A percentile compares a stretch with the other conserved stretches of the same genome.
phyloP scores from a whole-genome alignment of 176 grass and related monocot species.

The sorghum (Sorghum bicolor) region DNA sequence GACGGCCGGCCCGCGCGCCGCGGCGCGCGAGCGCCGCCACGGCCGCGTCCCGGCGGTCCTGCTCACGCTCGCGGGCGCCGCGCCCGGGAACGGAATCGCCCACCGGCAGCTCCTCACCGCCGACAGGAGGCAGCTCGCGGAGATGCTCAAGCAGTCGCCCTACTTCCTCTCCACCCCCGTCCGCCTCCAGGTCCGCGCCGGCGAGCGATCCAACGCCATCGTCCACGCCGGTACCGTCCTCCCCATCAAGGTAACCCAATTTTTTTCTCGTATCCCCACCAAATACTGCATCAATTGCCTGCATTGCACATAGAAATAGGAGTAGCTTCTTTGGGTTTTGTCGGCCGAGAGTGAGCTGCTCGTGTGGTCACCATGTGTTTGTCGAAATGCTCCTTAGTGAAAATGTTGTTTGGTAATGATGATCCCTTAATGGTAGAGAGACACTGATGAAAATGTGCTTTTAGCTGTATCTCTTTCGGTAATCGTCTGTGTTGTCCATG shows the following conservation, averaged over 20 bases:
- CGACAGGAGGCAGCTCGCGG: conserved; percentile 70
- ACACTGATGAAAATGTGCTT: background rate
- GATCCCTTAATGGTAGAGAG: background rate
- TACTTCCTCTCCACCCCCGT: conserved; percentile 89
- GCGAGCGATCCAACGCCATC: conserved; percentile 58
- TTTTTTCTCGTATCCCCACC: background rate
- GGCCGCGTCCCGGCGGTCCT: conserved; percentile 70
- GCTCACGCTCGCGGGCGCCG: conserved; percentile 39
- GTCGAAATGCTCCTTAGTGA: conserved; percentile 12
- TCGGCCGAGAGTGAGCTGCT: background rate
- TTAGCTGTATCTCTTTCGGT: background rate
- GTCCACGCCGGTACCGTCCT: conserved; percentile 72
- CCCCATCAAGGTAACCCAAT: conserved; percentile 54
- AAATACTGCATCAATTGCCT: background rate
- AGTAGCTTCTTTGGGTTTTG: background rate
- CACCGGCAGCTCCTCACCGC: conserved; percentile 56
- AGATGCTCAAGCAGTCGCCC: conserved; percentile 79
- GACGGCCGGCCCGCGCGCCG: conserved; percentile 46
- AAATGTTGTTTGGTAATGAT: background rate
- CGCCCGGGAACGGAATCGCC: background rate
- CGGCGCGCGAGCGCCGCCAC: conserved; percentile 61
- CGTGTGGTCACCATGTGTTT: background rate
- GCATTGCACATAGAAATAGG: background rate
- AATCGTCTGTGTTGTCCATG: background rate
- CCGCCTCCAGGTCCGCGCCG: conserved; percentile 79